Evolutionary conservation across 805 yeast species (phyloP).

Genomic region (Candida golubevii): DNA sequence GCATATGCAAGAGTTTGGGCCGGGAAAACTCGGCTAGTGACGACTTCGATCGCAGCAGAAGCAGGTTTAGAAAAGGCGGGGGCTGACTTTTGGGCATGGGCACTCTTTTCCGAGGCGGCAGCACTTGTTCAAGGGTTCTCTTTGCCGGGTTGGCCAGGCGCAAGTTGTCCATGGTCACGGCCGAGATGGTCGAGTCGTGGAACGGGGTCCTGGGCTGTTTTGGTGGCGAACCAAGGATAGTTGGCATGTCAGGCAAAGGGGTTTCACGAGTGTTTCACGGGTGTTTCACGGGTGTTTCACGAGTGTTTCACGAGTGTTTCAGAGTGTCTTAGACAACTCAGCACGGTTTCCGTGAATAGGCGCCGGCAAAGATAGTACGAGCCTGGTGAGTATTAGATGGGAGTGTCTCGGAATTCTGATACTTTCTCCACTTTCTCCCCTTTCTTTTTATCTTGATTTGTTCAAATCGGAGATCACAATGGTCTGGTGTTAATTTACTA

Average conservation of each 20-base stretch:
- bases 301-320: too few species aligned
- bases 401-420: too few species aligned
- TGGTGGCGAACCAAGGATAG: slow-evolving; percentile 9
- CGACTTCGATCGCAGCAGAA: slow-evolving; percentile 11
- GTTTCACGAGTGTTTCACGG: neutral
- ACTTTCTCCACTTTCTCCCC: too few species aligned
- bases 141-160: slow-evolving; percentile 10
- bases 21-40: slow-evolving; percentile 16
- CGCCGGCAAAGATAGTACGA: too few species aligned
- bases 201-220: slow-evolving; percentile 15
- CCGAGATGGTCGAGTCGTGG: slow-evolving; percentile 13
- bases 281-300: neutral
- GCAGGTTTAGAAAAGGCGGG: slow-evolving; percentile 10
- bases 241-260: neutral
- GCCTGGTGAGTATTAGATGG: too few species aligned
- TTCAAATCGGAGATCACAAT: too few species aligned
- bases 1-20: slow-evolving; percentile 8
- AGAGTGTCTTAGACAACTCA: too few species aligned
- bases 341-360: too few species aligned
- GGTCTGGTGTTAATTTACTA: too few species aligned
- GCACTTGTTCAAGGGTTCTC: slow-evolving; percentile 9
- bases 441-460: too few species aligned
- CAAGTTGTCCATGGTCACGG: slow-evolving; percentile 11
- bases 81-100: slow-evolving; percentile 4
- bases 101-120: slow-evolving; percentile 11